These are phyloP conservation scores for Tylopilus sp. DNA, from an alignment of 1,284 basidiomycete genomes.

Conservation along the genomic window DNA sequence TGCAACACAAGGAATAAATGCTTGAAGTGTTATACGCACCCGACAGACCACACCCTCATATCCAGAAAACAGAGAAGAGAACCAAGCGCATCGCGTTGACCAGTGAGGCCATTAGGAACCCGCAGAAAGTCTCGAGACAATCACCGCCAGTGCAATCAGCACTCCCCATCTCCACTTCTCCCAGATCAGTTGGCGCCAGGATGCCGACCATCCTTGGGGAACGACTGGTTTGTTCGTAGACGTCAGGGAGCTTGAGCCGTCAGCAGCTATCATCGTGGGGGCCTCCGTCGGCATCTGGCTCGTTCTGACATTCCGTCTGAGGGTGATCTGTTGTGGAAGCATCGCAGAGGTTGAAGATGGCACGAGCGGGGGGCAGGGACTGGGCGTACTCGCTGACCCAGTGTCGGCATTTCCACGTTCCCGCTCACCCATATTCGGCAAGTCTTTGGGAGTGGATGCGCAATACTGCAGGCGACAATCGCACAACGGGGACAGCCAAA, in stretches of 20 bases:
- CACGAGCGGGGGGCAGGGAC: conserved; percentile 15
- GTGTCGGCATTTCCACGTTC: conserved; percentile 52
- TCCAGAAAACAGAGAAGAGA: conserved; percentile 20
- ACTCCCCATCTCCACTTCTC: conserved; percentile 82
- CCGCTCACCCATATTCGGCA: conserved; percentile 85
- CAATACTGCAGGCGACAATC: conserved; percentile 53
- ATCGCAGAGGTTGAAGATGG: conserved; percentile 21
- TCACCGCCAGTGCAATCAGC: conserved; percentile 66
- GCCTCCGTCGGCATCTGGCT: conserved; percentile 8
- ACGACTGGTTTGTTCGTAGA: conserved; percentile 32
- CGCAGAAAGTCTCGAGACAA: conserved; percentile 65
- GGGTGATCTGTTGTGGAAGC: conserved; percentile 15
- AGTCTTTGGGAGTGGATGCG: conserved; percentile 56
- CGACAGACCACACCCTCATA: conserved; percentile 20
- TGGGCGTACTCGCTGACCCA: conserved; percentile 15
- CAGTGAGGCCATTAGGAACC: conserved; percentile 19
- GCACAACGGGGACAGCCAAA: conserved; percentile 15
- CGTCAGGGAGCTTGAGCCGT: conserved; percentile 24
- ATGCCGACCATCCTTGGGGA: conserved; percentile 44
- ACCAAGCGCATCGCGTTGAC: neutral
- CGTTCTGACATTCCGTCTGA: conserved; percentile 15
- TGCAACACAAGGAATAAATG: conserved; percentile 15
- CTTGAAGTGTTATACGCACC: conserved; percentile 19
- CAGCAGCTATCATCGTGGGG: conserved; percentile 5
- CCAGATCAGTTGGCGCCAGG: conserved; percentile 65